A percentile compares a stretch with the other conserved stretches of the same genome.
phyloP scores from a whole-genome alignment of 1,284 basidiomycete genomes.

The Gymnopus androsaceus region DNA sequence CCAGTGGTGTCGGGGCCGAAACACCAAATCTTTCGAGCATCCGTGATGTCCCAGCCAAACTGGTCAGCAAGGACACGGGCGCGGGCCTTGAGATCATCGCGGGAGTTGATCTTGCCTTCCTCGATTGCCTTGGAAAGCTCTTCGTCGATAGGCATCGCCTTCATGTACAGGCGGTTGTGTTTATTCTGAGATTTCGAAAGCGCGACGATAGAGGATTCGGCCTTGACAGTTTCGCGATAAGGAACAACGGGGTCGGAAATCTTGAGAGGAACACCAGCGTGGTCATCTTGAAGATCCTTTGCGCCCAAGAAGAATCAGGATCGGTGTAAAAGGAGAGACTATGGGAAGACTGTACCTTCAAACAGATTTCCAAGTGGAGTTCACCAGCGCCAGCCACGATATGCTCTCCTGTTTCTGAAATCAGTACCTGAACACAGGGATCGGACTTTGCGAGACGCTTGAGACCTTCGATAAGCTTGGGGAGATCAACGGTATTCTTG shows the following conservation, averaged over 20 bases:
- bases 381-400: conserved; percentile 99
- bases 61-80: conserved; percentile 97
- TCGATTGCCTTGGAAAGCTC: conserved; percentile 95
- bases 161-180: conserved; percentile 98
- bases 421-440: conserved; percentile 98
- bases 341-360: conserved; percentile 68
- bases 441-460: conserved; percentile 99
- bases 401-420: conserved; percentile 93
- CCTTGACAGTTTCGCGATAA: conserved; percentile 97
- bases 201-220: conserved; percentile 94
- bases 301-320: background rate
- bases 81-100: conserved; percentile 98
- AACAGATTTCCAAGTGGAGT: conserved; percentile 98
- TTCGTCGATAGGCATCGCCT: conserved; percentile 92
- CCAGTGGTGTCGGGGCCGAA: conserved; percentile 99
- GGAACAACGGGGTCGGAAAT: conserved; percentile 98
- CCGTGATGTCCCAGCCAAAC: conserved; percentile 98
- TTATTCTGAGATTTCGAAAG: conserved; percentile 99
- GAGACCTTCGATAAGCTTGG: conserved; percentile 99
- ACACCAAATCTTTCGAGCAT: conserved; percentile 99
- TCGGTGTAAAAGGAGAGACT: background rate
- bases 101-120: conserved; percentile 80
- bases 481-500: conserved; percentile 98
- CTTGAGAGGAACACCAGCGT: conserved; percentile 99
- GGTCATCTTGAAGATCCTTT: conserved; percentile 98